A percentile compares a stretch with the other conserved stretches of the same genome.
Evolutionary conservation across 1,284 basidiomycete genomes (phyloP).

Genomic region (Pterulicium gracile): DNA sequence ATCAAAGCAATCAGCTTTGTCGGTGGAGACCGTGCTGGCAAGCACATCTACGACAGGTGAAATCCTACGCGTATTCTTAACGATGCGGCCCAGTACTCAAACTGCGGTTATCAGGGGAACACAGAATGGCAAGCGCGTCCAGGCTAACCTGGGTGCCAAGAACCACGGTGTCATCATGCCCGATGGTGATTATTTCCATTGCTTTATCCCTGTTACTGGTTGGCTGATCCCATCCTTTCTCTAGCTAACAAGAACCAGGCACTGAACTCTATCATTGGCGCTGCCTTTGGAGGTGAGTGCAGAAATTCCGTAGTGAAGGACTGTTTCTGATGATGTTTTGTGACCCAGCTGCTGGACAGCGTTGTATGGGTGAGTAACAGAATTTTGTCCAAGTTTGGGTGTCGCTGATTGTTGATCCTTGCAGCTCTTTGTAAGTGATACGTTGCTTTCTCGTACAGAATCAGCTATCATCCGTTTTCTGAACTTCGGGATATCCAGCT

Average conservation of each 20-base stretch:
- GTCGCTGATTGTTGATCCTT: neutral
- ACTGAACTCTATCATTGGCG: constrained; percentile 88
- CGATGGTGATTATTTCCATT: constrained; percentile 49
- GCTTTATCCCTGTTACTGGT: constrained; percentile 4
- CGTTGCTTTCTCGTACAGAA: neutral
- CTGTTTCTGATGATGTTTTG: constrained; percentile 29
- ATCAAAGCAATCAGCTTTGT: constrained; percentile 97
- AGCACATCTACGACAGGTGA: constrained; percentile 86
- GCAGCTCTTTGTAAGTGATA: neutral
- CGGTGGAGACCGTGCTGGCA: constrained; percentile 90
- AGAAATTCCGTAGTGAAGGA: constrained; percentile 12
- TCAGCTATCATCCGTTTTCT: too few species aligned
- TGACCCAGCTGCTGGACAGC: constrained; percentile 80
- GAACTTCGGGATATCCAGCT: neutral
- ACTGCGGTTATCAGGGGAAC: constrained; percentile 39
- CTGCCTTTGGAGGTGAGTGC: constrained; percentile 82
- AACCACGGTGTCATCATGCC: constrained; percentile 95
- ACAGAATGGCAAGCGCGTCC: constrained; percentile 85
- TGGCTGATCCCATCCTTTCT: constrained; percentile 6
- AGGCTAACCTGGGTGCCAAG: constrained; percentile 94
- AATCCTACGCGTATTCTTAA: constrained; percentile 9
- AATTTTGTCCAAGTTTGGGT: too few species aligned
- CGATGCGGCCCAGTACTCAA: constrained; percentile 2
- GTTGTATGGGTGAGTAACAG: constrained; percentile 43
- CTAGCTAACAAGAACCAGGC: constrained; percentile 90